These are phyloP conservation scores for Nymphaea colorata DNA, from an alignment of 164 flowering plant genomes.

Conservation along the genomic window DNA sequence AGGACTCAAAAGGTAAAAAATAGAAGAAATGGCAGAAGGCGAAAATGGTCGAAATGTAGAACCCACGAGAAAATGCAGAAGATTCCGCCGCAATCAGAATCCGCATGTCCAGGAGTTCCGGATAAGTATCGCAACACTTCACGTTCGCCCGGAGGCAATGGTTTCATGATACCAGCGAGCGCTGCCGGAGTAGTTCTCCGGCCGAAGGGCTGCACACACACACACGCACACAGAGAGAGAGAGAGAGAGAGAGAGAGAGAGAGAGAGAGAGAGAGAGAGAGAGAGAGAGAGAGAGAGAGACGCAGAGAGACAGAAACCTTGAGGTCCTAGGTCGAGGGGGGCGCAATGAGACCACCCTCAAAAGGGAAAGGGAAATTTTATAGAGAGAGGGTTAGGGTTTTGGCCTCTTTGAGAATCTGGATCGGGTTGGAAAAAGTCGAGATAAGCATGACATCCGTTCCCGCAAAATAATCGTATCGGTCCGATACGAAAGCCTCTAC, in stretches of 20 bases:
- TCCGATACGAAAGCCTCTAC: too few relatives aligned
- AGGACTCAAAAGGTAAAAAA: not conserved
- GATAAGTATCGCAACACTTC: conserved; percentile 7
- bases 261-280: too few relatives aligned
- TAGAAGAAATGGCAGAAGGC: not conserved
- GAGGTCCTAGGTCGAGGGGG: too few relatives aligned
- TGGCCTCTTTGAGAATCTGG: too few relatives aligned
- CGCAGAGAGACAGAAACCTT: not conserved
- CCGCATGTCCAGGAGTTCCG: conserved; percentile 7
- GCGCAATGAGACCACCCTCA: too few relatives aligned
- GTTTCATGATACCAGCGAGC: not conserved
- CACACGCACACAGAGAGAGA: not conserved
- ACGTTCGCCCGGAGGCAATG: not conserved
- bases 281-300: not conserved
- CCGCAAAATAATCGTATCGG: too few relatives aligned
- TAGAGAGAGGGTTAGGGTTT: too few relatives aligned
- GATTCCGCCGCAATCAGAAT: conserved; percentile 1
- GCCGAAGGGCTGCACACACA: not conserved
- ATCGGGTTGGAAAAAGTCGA: too few relatives aligned
- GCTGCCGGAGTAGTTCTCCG: not conserved
- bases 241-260: not conserved
- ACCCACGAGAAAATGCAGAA: conserved; percentile 9
- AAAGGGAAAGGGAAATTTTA: too few relatives aligned
- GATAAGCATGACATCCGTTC: too few relatives aligned
- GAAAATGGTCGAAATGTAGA: not conserved